Evolutionary conservation across 345 rosid genomes (phyloP).

Genomic region (Syzygium aromaticum): DNA sequence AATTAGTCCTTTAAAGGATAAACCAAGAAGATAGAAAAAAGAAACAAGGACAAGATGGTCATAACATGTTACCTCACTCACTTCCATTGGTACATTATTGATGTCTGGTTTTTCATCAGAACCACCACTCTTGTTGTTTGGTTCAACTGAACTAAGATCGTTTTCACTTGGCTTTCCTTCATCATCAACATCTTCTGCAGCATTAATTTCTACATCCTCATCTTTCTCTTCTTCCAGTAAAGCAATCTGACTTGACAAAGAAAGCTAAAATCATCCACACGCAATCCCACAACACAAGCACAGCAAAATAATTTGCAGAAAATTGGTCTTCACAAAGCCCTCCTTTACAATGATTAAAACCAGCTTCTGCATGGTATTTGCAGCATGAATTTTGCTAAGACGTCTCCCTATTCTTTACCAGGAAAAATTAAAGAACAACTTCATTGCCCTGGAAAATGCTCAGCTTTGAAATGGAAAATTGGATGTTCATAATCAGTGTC

Average conservation of each 20-base stretch:
- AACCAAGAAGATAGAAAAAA: background rate
- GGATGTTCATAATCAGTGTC: background rate
- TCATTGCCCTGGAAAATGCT: background rate
- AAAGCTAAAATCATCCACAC: conserved; percentile 7
- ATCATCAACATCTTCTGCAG: conserved; percentile 40
- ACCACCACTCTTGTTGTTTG: conserved; percentile 20
- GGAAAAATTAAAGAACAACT: background rate
- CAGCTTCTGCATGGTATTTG: background rate
- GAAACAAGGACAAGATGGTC: background rate
- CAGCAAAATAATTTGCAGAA: background rate
- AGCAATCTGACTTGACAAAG: conserved; percentile 49
- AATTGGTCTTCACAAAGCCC: background rate
- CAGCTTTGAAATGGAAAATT: background rate
- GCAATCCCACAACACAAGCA: background rate
- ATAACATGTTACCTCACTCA: conserved; percentile 42
- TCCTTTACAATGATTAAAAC: background rate
- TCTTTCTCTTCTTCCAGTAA: conserved; percentile 56
- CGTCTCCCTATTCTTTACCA: background rate
- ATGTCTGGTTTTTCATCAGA: conserved; percentile 73
- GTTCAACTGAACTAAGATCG: conserved; percentile 24
- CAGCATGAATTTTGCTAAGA: background rate
- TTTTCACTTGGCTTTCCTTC: conserved; percentile 40
- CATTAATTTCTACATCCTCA: conserved; percentile 49
- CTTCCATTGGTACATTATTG: conserved; percentile 66
- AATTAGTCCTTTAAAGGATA: background rate